These are phyloP conservation scores for Pleurotus cornucopiae DNA, from an alignment of 768 basidiomycete species.

Conservation along the genomic window DNA sequence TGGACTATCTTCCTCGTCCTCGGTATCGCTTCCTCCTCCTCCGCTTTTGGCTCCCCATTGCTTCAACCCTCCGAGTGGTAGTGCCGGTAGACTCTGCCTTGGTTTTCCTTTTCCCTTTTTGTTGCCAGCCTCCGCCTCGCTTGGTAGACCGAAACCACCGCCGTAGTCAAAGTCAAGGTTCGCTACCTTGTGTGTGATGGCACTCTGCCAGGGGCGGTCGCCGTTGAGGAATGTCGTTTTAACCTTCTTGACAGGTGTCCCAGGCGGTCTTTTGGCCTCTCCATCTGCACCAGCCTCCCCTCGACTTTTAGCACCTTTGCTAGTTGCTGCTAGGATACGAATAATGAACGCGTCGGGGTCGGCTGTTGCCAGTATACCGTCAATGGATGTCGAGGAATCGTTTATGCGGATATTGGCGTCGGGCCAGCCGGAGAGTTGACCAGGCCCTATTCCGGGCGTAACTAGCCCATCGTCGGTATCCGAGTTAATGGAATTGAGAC, in stretches of 20 bases:
- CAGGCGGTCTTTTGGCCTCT: conserved; percentile 59
- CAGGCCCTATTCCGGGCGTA: conserved; percentile 60
- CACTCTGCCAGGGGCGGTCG: conserved; percentile 78
- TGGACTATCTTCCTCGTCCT: conserved; percentile 67
- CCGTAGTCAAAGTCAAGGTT: conserved; percentile 19
- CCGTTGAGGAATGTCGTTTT: conserved; percentile 55
- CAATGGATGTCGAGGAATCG: conserved; percentile 30
- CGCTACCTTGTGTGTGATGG: conserved; percentile 66
- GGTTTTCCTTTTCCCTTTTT: conserved; percentile 38
- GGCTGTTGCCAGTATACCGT: conserved; percentile 20
- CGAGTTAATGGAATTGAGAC: conserved; percentile 53
- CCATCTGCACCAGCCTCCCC: conserved; percentile 18
- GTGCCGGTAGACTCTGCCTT: conserved; percentile 73
- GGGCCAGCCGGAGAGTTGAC: conserved; percentile 61
- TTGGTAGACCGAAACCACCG: conserved; percentile 38
- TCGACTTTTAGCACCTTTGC: conserved; percentile 34
- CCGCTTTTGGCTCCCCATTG: conserved; percentile 12
- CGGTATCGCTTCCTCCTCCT: conserved; percentile 52
- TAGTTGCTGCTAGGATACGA: conserved; percentile 57
- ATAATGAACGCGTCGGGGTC: conserved; percentile 67
- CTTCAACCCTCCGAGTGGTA: not conserved
- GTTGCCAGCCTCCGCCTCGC: conserved; percentile 15
- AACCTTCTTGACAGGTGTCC: conserved; percentile 76
- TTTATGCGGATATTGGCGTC: conserved; percentile 33
- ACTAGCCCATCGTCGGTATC: conserved; percentile 61